Evolutionary conservation across 495 filamentous ascomycete genomes (phyloP).

Genomic region (Thozetella sp.): DNA sequence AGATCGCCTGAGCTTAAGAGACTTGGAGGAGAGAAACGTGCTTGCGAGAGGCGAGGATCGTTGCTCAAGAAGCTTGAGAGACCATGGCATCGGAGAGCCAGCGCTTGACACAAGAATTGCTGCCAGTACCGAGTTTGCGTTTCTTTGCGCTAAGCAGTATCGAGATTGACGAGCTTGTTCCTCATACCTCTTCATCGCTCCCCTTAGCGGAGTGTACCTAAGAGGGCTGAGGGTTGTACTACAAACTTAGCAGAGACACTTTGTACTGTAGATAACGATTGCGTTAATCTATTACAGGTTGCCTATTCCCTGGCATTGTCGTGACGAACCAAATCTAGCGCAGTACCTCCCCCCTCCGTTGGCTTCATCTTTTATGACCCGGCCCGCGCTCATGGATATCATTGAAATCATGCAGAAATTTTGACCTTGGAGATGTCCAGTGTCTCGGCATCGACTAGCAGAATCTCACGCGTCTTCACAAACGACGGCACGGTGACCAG

Average conservation of each 20-base stretch:
- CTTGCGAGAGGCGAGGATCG: background rate
- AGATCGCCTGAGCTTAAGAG: background rate
- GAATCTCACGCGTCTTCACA: conserved; percentile 75
- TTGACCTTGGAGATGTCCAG: conserved; percentile 73
- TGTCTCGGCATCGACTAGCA: conserved; percentile 85
- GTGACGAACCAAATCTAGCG: too few species aligned
- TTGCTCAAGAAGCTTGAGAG: background rate
- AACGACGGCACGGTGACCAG: conserved; percentile 83
- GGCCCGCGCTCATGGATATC: background rate
- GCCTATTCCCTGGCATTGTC: too few species aligned
- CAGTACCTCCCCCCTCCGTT: too few species aligned
- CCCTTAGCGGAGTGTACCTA: too few species aligned
- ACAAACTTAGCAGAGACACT: background rate
- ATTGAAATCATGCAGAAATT: conserved; percentile 21
- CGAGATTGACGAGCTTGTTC: too few species aligned
- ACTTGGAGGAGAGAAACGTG: background rate
- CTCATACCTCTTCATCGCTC: too few species aligned
- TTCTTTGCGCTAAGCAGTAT: too few species aligned
- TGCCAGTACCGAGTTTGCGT: too few species aligned
- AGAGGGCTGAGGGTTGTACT: background rate
- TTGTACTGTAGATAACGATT: background rate
- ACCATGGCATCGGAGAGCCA: too few species aligned
- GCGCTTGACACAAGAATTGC: too few species aligned
- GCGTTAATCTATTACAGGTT: background rate
- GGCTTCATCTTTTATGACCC: too few species aligned